Conservation (phyloP, 495 filamentous ascomycete species). For the Lindgomyces ingoldianus region DNA sequence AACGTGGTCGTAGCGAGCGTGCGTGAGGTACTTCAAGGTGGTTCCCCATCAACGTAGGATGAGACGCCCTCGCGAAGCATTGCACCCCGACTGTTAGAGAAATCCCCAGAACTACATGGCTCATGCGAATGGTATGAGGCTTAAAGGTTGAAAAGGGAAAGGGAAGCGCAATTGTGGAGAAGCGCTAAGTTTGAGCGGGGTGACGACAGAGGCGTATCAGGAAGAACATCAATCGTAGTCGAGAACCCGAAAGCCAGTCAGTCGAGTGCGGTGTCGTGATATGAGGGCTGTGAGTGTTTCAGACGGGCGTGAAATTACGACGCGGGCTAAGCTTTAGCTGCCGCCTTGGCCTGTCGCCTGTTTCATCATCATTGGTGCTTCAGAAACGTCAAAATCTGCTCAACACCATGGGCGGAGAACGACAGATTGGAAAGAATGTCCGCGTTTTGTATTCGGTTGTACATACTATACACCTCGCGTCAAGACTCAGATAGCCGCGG, state of each 20-base stretch:
- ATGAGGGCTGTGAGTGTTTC: conserved; percentile 26
- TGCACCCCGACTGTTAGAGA: not conserved
- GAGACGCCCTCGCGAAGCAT: not conserved
- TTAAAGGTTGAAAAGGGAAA: not conserved
- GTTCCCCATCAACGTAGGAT: not conserved
- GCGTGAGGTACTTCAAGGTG: not conserved
- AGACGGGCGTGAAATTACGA: conserved; percentile 14
- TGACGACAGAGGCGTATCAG: conserved; percentile 19
- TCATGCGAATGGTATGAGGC: not conserved
- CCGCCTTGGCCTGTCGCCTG: conserved; percentile 22
- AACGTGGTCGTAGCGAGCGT: not conserved
- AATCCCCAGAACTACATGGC: not conserved
- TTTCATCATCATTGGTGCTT: conserved; percentile 14
- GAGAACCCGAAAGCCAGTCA: conserved; percentile 2
- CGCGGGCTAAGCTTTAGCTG: conserved; percentile 25
- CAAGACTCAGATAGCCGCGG: too few relatives aligned
- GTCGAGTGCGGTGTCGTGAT: not conserved
- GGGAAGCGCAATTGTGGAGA: not conserved
- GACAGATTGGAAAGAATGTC: not conserved
- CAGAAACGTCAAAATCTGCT: not conserved
- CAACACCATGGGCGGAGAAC: not conserved
- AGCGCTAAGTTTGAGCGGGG: conserved; percentile 1
- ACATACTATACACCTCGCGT: too few relatives aligned
- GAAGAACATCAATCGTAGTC: conserved; percentile 10
- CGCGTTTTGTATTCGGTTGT: too few relatives aligned